These are phyloP conservation scores for Kregervanrija delftensis DNA, from an alignment of 805 yeast species.

Conservation along the genomic window DNA sequence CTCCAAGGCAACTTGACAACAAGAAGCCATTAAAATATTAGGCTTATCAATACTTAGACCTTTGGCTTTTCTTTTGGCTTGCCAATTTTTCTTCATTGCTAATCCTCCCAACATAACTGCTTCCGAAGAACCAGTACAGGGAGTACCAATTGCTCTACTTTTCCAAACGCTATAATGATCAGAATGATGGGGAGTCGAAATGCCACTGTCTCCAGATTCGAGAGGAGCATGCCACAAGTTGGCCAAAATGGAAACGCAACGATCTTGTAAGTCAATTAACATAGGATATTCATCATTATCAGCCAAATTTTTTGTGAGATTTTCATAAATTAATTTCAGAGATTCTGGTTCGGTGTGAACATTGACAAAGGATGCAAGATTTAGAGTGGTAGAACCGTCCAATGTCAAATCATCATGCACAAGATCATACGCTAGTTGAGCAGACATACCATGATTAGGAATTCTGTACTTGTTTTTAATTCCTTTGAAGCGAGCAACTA, in stretches of 20 bases:
- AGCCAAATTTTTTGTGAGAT: conserved; percentile 80
- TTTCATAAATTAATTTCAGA: conserved; percentile 51
- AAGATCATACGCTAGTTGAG: conserved; percentile 50
- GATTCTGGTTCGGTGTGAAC: conserved; percentile 56
- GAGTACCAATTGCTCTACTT: conserved; percentile 65
- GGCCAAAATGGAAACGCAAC: conserved; percentile 77
- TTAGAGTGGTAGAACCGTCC: conserved; percentile 80
- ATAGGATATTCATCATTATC: conserved; percentile 94
- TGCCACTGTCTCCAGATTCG: conserved; percentile 14
- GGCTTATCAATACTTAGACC: conserved; percentile 63
- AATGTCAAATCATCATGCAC: conserved; percentile 68
- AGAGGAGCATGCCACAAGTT: conserved; percentile 74
- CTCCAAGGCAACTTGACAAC: conserved; percentile 91
- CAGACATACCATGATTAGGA: conserved; percentile 49
- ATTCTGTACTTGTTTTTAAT: conserved; percentile 47
- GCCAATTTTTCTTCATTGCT: conserved; percentile 90
- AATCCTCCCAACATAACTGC: conserved; percentile 92
- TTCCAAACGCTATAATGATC: conserved; percentile 5
- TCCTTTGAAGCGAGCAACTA: conserved; percentile 29
- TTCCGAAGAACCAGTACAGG: conserved; percentile 91
- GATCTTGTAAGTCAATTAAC: conserved; percentile 65
- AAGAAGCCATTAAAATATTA: conserved; percentile 84
- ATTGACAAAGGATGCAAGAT: conserved; percentile 85
- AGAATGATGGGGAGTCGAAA: conserved; percentile 8
- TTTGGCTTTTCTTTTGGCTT: conserved; percentile 47